Base-by-base conservation (phyloP, 2,329 filamentous ascomycete species). In the Phialophora macrospora region DNA sequence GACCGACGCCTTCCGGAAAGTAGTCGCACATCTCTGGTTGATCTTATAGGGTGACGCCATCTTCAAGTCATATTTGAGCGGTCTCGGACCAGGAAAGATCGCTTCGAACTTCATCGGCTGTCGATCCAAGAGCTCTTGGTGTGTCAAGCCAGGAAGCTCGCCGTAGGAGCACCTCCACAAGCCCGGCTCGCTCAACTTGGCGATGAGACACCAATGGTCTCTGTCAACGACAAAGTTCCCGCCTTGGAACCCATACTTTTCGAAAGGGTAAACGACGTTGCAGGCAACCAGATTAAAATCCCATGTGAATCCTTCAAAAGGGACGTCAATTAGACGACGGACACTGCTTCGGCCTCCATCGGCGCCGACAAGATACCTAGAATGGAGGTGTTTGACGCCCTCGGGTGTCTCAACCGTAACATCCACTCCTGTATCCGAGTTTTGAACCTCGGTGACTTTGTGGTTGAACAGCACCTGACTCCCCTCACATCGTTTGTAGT, bases 201-300 rank as follows among this genome's bases (percentile, higher is more conserved):
- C 75, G 28, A 79, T 73, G 52, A 79, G 67, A 6, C 76, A 77
- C 63, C 77, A 88, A 71, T 89, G 80, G 20, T 85, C 82, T 0
- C 85, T 86, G 68, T 89, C 81, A 34, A 88, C 79, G 68, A 87
- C 84, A 69, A 80, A 80, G 34, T 80, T 80, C 6, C 75, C 77
- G 28, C 78, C 76, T 51, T 73, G 73, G 72, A 78, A 80, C 17
- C 74, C 75, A 46, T 79, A 72, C 17, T 73, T 68, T 7, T 76
- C 70, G 56, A 72, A 72, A 1, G 66, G 68, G 51, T 72, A 72
- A 20, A 66, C 54, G 11, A 72, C 68, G 46, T 72, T 72, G 44
- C 68, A 69, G 11, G 71, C 69, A 4, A 72, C 68, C 28, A 72
- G 63, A 58, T 66, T 64, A 22, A 63, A 71, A 11, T 74, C 71